Conservation (phyloP, 2,329 filamentous ascomycete genomes). For the Colletotrichum ledebouriae region DNA sequence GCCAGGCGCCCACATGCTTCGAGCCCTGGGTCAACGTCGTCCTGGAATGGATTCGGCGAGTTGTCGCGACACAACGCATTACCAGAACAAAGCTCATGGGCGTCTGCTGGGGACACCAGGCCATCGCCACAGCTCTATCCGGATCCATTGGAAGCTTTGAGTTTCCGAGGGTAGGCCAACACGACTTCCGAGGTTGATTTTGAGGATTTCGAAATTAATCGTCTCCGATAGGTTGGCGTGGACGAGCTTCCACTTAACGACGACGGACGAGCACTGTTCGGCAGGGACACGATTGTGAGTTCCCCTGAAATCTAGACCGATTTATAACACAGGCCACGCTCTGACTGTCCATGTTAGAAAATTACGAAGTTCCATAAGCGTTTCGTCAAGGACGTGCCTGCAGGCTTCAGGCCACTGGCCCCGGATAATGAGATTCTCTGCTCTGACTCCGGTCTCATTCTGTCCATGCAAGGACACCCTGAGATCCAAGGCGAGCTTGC, state of each 20-base stretch:
- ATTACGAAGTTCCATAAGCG: constrained; percentile 38
- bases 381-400: constrained; percentile 29
- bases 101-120: constrained; percentile 36
- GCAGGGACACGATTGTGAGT: constrained; percentile 20
- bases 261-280: constrained; percentile 25
- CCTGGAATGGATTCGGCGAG: constrained; percentile 31
- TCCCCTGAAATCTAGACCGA: accelerated
- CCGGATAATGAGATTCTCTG: constrained; percentile 28
- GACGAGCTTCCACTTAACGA: constrained; percentile 8
- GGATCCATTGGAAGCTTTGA: constrained; percentile 32
- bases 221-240: constrained; percentile 21
- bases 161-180: constrained; percentile 16
- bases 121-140: constrained; percentile 29
- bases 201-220: neutral
- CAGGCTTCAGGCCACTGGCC: constrained; percentile 27
- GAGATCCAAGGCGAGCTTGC: constrained; percentile 38
- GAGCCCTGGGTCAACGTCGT: constrained; percentile 36
- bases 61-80: constrained; percentile 29
- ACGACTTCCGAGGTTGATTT: neutral
- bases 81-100: constrained; percentile 32
- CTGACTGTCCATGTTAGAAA: neutral
- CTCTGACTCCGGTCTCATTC: constrained; percentile 28
- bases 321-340: neutral
- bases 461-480: constrained; percentile 36
- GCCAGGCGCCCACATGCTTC: constrained; percentile 23